Conservation (phyloP, 2,329 filamentous ascomycete genomes). For the Colletotrichum noveboracense region DNA sequence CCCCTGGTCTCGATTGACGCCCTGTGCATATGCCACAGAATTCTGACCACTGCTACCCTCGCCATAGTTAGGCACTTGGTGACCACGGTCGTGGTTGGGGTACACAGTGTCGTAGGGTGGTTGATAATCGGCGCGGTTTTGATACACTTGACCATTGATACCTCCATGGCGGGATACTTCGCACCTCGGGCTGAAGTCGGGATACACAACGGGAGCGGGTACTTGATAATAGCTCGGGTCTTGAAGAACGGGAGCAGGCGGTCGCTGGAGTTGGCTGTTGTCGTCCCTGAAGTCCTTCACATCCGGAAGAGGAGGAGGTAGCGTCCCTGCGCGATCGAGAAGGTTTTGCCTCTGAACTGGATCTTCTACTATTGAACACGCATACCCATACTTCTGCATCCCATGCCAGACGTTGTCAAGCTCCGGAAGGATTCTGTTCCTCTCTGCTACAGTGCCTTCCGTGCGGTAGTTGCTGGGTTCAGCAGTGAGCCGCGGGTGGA, state of each 20-base stretch:
- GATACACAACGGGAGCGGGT: background rate
- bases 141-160: background rate
- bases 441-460: background rate
- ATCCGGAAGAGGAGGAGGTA: background rate
- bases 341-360: background rate
- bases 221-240: background rate
- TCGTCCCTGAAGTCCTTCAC: background rate
- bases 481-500: background rate
- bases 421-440: background rate
- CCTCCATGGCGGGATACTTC: background rate
- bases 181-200: background rate
- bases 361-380: background rate
- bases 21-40: background rate
- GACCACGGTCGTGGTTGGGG: background rate
- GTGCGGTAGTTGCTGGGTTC: background rate
- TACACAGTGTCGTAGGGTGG: background rate
- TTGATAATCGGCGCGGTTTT: background rate
- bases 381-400: background rate
- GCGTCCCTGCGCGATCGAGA: background rate
- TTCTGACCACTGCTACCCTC: background rate
- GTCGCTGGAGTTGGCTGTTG: background rate
- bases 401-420: background rate
- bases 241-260: background rate
- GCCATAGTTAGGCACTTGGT: background rate
- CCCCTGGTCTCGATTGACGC: background rate